Base-by-base conservation (phyloP, 495 filamentous ascomycete genomes). In the Lophiotrema nucula region DNA sequence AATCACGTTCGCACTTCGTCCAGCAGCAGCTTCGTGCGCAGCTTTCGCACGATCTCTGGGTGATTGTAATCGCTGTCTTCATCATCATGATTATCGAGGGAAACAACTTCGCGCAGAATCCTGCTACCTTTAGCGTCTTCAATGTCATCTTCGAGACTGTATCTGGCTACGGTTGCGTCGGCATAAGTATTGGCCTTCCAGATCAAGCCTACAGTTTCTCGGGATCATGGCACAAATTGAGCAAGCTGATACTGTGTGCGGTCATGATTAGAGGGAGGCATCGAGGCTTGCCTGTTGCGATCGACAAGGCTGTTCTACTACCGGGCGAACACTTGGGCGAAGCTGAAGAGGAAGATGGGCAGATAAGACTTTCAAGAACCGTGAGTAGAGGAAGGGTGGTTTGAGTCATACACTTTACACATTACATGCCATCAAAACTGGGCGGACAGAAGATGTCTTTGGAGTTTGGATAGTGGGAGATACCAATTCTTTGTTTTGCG, bases 121-220 rank as follows among this genome's bases (percentile, higher is more conserved):
- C 90, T 0, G 75, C 86, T 16, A 78, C 77, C 1, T 92, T 83
- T 73, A 86, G 83, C 46, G 84, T 89, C 16, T 95, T 95, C 72
- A 93, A 92, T 64, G 80, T 95, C 54, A 77, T 90, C 25, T 96
- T 96, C 67, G 91, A 95, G 63, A 82, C 88, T 19, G 87, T 95
- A 1, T 86, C 81, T 12, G 90, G 82, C 0, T 95, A 95, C 65
- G 89, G 87, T n/a, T 89, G 86, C 65, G 90, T 95, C 4, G 90
- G 91, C 2, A 86, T 95, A 41, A 84, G 79, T 41, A 79, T 90
- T 5, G 90, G 91, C 0, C 71, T 85, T 22, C 87, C 88, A 0
- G 76, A 80, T 37, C 74, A 78, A 38, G 80, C 83, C 10, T 89
- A 87, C 62, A 85, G 82, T 41, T 92, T 95, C 65, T 82, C 79